Evolutionary conservation across 768 basidiomycete genomes (phyloP).

Genomic region (Tricholoma matsutake): DNA sequence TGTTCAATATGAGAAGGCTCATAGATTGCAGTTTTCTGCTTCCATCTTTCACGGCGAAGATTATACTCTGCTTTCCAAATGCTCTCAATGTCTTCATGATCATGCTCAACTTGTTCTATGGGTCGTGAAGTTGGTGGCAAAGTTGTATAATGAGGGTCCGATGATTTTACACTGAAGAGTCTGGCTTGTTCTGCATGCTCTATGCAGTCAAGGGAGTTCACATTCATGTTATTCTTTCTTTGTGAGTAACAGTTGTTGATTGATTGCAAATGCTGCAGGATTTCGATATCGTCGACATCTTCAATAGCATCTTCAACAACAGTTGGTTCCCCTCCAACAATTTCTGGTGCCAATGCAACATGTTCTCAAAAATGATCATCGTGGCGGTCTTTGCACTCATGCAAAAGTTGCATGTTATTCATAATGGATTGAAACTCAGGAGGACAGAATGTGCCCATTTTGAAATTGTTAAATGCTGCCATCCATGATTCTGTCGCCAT

Average conservation of each 20-base stretch:
- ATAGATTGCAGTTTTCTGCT: not conserved
- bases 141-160: not conserved
- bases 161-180: not conserved
- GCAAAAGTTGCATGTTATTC: conserved; percentile 37
- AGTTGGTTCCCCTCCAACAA: conserved; percentile 1
- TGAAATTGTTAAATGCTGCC: not conserved
- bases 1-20: not conserved
- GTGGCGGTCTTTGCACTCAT: not conserved
- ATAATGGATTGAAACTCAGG: conserved; percentile 12
- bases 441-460: not conserved
- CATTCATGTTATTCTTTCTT: not conserved
- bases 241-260: not conserved
- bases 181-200: not conserved
- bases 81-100: not conserved
- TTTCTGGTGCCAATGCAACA: conserved; percentile 17
- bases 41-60: not conserved
- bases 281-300: not conserved
- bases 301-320: not conserved
- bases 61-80: not conserved
- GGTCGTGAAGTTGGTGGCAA: not conserved
- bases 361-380: conserved; percentile 1
- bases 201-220: not conserved
- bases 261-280: not conserved
- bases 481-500: not conserved
- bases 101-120: not conserved